Evolutionary conservation across 2,329 filamentous ascomycete genomes (phyloP).

Genomic region (Aspergillus bombycis): DNA sequence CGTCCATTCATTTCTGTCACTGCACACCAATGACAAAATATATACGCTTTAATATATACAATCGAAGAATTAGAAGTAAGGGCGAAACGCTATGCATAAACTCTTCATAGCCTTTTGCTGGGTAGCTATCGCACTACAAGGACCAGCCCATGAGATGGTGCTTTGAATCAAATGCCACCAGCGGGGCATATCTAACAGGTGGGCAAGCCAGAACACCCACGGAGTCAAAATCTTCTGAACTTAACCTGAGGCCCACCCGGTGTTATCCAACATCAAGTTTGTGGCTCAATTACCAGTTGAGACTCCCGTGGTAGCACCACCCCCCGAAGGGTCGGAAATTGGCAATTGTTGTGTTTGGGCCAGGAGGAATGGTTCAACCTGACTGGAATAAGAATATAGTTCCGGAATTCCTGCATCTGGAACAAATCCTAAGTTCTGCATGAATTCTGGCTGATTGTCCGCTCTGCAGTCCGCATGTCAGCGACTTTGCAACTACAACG

Average conservation of each 20-base stretch:
- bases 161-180: constrained; percentile 1
- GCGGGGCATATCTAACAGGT: neutral
- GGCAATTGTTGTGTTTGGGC: constrained; percentile 32
- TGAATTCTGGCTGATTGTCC: constrained; percentile 42
- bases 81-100: neutral
- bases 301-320: constrained; percentile 25
- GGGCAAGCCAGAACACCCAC: neutral
- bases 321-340: constrained; percentile 21
- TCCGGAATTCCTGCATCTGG: constrained; percentile 42
- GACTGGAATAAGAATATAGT: constrained; percentile 38
- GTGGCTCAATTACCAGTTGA: constrained; percentile 16
- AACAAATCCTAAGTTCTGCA: constrained; percentile 43
- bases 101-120: neutral
- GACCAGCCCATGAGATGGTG: neutral
- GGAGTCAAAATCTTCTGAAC: neutral
- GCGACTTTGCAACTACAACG: neutral
- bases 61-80: neutral
- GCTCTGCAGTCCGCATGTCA: constrained; percentile 27
- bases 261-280: neutral
- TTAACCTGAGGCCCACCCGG: neutral
- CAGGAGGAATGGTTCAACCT: constrained; percentile 38
- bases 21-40: constrained; percentile 2
- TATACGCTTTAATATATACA: constrained; percentile 14
- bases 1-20: constrained; percentile 1
- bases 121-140: neutral